Base-by-base conservation (phyloP, 164 flowering plant genomes). In the Umbilicus rupestris region DNA sequence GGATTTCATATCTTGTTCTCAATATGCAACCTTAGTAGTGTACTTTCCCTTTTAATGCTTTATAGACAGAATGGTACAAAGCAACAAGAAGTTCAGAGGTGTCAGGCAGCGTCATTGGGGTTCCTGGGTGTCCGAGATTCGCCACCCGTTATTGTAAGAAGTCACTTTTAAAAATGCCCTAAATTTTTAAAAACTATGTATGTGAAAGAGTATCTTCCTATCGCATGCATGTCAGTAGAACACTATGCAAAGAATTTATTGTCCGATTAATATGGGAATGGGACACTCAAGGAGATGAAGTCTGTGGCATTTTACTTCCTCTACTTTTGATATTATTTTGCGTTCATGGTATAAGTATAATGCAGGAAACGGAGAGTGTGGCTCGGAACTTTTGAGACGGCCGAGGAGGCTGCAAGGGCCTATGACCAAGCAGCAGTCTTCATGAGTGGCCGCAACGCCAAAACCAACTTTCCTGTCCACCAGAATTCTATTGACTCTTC, bases 361-460 rank as follows among this genome's bases (percentile, higher is more conserved):
- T 47, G 24, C 4, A 76, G 78, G 73, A 76, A 76, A 39, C 62
- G 75, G 39, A 76, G 78, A 69, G 71, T 76, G 42, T 76, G 78
- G 78, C 71, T 76, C 3, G 78, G 78, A 37, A 76, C 78, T 29
- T 76, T 76, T 47, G 73, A 72, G 20, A 66, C 78, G 5, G 78
- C 78, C 2, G 78, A 76, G 59, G 78, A 72, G 66, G 78, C 78
- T 9, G 78, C 78, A 11, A 33, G 66, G 5, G 73, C 75, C 37
- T 76, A 76, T 58, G 78, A 76, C 33, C 74, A 80, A 47, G 83
- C 83, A 2, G 83, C 83, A 10, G 22, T 77, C 1, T 30, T 80
- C 17, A 75, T 80, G 81, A 75, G 78, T 41, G 83, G 83, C 33
- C 65, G 76, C n/a, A 80, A 78, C 15, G 83, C 83, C 28, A 80